Base-by-base conservation (phyloP, 2,329 filamentous ascomycete genomes). In the Pyrenophora tritici-repentis region DNA sequence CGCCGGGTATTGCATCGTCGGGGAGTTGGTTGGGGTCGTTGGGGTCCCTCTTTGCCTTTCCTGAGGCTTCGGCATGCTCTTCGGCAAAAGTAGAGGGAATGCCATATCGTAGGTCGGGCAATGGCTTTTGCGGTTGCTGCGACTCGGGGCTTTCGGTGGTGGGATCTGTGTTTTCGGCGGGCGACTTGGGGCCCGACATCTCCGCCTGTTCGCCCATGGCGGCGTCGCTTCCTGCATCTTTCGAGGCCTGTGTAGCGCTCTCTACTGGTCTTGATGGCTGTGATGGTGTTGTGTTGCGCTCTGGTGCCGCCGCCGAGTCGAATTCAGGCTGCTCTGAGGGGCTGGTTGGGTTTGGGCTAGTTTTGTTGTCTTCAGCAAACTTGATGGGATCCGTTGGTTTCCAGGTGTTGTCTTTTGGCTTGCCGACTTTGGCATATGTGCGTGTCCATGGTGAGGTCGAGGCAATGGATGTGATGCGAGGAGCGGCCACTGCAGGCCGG, bases 61-160 rank as follows among this genome's bases (percentile, higher is more conserved):
- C 60, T 71, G 78, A 67, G 61, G 70, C 70, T 47, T 72, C 74
- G 46, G 78, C 47, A 8, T 54, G 83, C 75, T 97, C 93, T 53
- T 87, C 87, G 49, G 87, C 89, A 47, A 97, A 82, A 1, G 92
- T 96, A 2, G 92, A 96, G 0, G 93, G 93, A 56, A 97, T 96
- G 58, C 93, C 93, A 68, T 93, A 87, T n/a, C 91, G 94, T 37
- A 97, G 81, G 71, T 97, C 92, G 45, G 93, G 93, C 10, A 97
- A 83, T 45, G 90, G 87, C 65, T 87, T 82, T 13, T 68, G 71
- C 44, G 83, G 79, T 18, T 85, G 79, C 61, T 81, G 74, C 42
- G 51, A 35, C 33, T 59, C 53, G 33, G 59, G 46, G 43, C 78
- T 74, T 36, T 78, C 74, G 47, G 75, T 65, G 42, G 71, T 65